A percentile compares a stretch with the other conserved stretches of the same genome.
Conservation (phyloP, 768 basidiomycete genomes). For the Tricholoma flavovirens region DNA sequence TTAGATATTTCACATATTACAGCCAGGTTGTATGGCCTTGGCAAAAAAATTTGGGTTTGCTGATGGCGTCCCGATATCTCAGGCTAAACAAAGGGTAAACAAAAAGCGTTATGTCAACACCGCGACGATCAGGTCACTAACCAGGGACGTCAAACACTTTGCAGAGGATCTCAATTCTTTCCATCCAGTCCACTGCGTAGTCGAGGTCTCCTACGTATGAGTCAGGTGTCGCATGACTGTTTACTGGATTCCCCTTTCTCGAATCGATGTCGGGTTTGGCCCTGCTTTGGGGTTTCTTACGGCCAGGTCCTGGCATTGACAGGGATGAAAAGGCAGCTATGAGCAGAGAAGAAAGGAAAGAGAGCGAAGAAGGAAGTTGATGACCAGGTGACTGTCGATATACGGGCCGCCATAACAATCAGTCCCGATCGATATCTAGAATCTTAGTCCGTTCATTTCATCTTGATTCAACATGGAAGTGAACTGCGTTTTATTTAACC, state of each 20-base stretch:
- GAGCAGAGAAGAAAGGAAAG: neutral
- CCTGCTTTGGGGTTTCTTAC: conserved; percentile 16
- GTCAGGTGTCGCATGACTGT: conserved; percentile 10
- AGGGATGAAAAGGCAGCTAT: neutral
- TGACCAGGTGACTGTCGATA: too few species aligned
- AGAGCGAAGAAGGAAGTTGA: too few species aligned
- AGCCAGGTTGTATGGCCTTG: too few species aligned
- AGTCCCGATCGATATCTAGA: too few species aligned
- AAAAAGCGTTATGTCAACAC: neutral
- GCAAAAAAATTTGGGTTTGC: too few species aligned
- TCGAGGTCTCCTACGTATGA: conserved; percentile 40
- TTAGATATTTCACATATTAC: too few species aligned
- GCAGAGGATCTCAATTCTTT: conserved; percentile 43
- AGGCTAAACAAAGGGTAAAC: conserved; percentile 26
- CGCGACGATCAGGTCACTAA: conserved; percentile 19
- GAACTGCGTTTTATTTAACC: too few species aligned
- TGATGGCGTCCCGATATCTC: too few species aligned
- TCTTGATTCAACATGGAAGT: too few species aligned
- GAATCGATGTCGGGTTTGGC: conserved; percentile 2
- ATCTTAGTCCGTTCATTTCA: too few species aligned
- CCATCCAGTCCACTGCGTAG: conserved; percentile 43
- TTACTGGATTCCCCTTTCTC: neutral
- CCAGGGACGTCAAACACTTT: conserved; percentile 50
- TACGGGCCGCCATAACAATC: too few species aligned
- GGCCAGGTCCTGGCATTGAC: conserved; percentile 26